Percentiles rank a stretch among this genome's conserved stretches.
Evolutionary conservation across 768 basidiomycete genomes (phyloP).

Genomic region (Steccherinum ochraceum): DNA sequence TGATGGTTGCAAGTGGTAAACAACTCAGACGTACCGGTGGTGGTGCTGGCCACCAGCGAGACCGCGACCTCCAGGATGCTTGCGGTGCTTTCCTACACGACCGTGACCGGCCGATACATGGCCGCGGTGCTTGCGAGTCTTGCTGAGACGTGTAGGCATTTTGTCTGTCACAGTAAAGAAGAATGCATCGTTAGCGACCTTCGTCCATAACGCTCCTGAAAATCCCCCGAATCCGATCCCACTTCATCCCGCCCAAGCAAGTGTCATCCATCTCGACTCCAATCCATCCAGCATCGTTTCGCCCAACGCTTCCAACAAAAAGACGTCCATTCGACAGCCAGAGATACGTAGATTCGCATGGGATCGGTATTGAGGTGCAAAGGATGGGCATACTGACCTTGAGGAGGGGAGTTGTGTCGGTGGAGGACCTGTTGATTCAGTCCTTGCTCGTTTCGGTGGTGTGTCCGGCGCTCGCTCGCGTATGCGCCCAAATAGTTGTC

Average conservation of each 20-base stretch:
- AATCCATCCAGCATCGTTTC: slow-evolving; percentile 50
- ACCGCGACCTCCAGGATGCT: slow-evolving; percentile 99
- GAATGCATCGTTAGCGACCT: background rate
- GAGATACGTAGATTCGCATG: slow-evolving; percentile 9
- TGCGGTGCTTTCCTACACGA: slow-evolving; percentile 99
- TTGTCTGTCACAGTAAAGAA: slow-evolving; percentile 25
- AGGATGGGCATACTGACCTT: slow-evolving; percentile 52
- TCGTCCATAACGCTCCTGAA: slow-evolving; percentile 3
- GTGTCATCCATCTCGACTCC: slow-evolving; percentile 26
- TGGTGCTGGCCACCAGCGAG: slow-evolving; percentile 99
- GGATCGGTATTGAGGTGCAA: slow-evolving; percentile 15
- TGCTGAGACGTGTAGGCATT: slow-evolving; percentile 95
- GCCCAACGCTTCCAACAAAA: slow-evolving; percentile 12
- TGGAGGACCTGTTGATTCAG: slow-evolving; percentile 17
- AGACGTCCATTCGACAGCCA: slow-evolving; percentile 13
- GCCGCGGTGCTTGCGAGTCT: slow-evolving; percentile 98
- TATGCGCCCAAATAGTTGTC: slow-evolving; percentile 3
- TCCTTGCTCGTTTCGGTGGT: slow-evolving; percentile 9
- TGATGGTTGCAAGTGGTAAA: background rate
- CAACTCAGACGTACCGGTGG: slow-evolving; percentile 78
- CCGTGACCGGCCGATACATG: slow-evolving; percentile 99
- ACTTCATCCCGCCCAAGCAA: background rate
- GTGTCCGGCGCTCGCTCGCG: slow-evolving; percentile 2
- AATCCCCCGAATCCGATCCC: slow-evolving; percentile 3
- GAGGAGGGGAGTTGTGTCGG: slow-evolving; percentile 38